Percentiles rank a stretch among this genome's conserved stretches.
phyloP scores from a whole-genome alignment of 306 rosid genomes.

The Cicer judaicum region DNA sequence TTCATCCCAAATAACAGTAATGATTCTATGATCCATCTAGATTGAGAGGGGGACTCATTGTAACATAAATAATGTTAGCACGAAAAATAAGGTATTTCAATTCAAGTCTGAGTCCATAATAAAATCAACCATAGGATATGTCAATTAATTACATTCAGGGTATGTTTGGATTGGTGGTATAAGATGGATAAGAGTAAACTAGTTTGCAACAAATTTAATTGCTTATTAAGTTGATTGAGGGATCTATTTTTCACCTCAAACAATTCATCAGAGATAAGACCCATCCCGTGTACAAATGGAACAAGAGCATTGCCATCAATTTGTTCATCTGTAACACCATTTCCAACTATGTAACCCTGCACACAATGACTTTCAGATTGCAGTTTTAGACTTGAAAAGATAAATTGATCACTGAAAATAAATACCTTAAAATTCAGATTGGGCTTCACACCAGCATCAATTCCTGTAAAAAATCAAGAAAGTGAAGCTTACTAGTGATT shows the following conservation, averaged over 20 bases:
- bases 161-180: too few species aligned
- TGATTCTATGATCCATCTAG: constrained; percentile 8
- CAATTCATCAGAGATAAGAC: constrained; percentile 82
- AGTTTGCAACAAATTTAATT: background rate
- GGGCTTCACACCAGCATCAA: constrained; percentile 65
- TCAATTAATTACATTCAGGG: background rate
- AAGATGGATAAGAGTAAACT: background rate
- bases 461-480: constrained; percentile 59
- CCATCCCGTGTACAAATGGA: constrained; percentile 97
- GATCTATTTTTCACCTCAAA: constrained; percentile 63
- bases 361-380: constrained; percentile 40
- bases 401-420: constrained; percentile 28
- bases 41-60: constrained; percentile 1
- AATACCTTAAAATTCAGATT: constrained; percentile 77
- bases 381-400: constrained; percentile 38
- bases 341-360: constrained; percentile 95
- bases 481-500: constrained; percentile 33
- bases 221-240: constrained; percentile 15
- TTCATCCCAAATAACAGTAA: background rate
- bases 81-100: constrained; percentile 18
- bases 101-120: background rate
- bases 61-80: background rate
- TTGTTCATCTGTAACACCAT: constrained; percentile 80
- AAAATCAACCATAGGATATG: constrained; percentile 24
- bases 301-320: constrained; percentile 94